These are phyloP conservation scores for Apiotrichum porosum DNA, from an alignment of 1,284 basidiomycete genomes.

Conservation along the genomic window DNA sequence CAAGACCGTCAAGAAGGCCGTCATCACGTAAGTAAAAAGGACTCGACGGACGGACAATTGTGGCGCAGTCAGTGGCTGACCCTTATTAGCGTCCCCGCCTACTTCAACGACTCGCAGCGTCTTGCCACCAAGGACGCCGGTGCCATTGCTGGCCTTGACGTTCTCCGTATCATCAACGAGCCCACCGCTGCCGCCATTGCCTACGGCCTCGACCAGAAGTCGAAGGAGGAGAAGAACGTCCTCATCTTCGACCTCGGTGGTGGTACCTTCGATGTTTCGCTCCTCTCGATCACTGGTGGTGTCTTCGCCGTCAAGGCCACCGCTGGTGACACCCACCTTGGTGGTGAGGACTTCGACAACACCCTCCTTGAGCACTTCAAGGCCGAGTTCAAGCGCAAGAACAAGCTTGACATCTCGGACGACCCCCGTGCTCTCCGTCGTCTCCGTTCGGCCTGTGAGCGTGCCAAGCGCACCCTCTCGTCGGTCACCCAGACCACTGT, in stretches of 20 bases:
- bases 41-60: no score
- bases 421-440: conserved; percentile 96
- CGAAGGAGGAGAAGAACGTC: conserved; percentile 86
- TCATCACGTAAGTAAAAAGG: conserved; percentile 70
- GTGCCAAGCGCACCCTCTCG: conserved; percentile 97
- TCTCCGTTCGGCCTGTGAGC: conserved; percentile 95
- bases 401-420: conserved; percentile 82
- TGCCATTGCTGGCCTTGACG: conserved; percentile 89
- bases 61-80: not conserved
- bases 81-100: conserved; percentile 68
- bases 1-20: conserved; percentile 92
- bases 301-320: conserved; percentile 97
- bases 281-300: conserved; percentile 92
- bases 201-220: conserved; percentile 93
- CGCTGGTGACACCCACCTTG: conserved; percentile 96
- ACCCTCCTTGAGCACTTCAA: conserved; percentile 86
- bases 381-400: conserved; percentile 97
- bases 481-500: conserved; percentile 95
- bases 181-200: conserved; percentile 93
- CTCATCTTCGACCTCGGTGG: conserved; percentile 98
- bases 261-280: conserved; percentile 97
- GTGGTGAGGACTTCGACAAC: conserved; percentile 99
- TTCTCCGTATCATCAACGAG: conserved; percentile 98
- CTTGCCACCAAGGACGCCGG: conserved; percentile 99
- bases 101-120: conserved; percentile 99